A percentile compares a stretch with the other conserved stretches of the same genome.
Evolutionary conservation across 2,329 filamentous ascomycete species (phyloP).

Genomic region (Sporothrix dimorphospora): DNA sequence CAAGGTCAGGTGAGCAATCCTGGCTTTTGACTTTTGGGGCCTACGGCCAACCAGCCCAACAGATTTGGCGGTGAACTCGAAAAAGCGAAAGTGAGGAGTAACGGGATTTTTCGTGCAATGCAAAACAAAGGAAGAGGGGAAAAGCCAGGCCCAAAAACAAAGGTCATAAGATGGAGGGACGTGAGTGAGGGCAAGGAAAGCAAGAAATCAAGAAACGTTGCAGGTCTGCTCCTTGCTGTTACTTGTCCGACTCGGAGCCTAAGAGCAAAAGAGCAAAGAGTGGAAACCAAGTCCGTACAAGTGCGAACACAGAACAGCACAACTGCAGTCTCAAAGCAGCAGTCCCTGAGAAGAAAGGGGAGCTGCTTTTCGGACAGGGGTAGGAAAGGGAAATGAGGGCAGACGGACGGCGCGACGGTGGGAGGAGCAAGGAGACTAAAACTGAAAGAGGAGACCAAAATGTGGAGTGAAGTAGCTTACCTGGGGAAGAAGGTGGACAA

Average conservation of each 20-base stretch:
- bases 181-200: not conserved
- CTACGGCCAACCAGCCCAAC: conserved; percentile 1
- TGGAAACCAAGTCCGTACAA: not conserved
- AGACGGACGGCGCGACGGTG: conserved; percentile 3
- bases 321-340: not conserved
- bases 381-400: conserved; percentile 18
- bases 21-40: not conserved
- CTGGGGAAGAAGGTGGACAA: conserved; percentile 23
- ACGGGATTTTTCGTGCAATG: not conserved
- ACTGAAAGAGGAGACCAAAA: conserved; percentile 22
- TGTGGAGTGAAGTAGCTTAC: conserved; percentile 26
- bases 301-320: not conserved
- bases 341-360: conserved; percentile 3
- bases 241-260: not conserved
- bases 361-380: conserved; percentile 13
- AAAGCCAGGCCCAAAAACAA: not conserved
- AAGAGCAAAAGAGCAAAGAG: not conserved
- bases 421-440: conserved; percentile 7
- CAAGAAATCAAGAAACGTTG: not conserved
- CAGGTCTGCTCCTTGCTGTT: not conserved
- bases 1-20: conserved; percentile 28
- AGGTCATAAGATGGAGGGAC: not conserved
- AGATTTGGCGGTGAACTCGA: conserved; percentile 29
- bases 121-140: not conserved
- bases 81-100: conserved; percentile 5